phyloP scores from a whole-genome alignment of 164 flowering plant species.

The Cinnamomum chago region DNA sequence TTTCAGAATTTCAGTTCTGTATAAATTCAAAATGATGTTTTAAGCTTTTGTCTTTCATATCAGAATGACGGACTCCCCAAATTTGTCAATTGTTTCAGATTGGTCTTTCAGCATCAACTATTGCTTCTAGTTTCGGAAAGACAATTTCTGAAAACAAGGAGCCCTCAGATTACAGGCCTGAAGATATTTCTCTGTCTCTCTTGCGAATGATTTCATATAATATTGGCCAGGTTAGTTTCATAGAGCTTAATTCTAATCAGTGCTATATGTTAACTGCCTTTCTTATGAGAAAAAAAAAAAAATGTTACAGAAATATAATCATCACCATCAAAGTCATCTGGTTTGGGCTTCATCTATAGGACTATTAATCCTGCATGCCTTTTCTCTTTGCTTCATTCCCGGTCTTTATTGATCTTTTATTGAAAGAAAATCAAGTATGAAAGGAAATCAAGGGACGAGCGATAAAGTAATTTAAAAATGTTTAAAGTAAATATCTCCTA shows the following conservation, averaged over 20 bases:
- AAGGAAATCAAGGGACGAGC: neutral
- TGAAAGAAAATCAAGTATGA: no score
- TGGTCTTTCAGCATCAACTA: slow-evolving; percentile 94
- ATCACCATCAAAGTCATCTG: no score
- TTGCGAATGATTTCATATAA: slow-evolving; percentile 96
- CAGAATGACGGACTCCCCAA: neutral
- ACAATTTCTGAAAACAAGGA: slow-evolving; percentile 84
- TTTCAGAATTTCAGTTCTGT: no score
- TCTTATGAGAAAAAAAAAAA: neutral
- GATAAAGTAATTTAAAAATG: no score
- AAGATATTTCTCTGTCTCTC: slow-evolving; percentile 93
- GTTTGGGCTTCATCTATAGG: no score
- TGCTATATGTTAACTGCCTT: neutral
- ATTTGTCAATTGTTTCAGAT: slow-evolving; percentile 42
- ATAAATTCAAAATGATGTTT: neutral
- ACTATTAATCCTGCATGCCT: no score
- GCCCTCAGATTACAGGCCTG: slow-evolving; percentile 90
- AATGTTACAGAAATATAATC: no score
- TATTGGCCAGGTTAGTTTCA: slow-evolving; percentile 81
- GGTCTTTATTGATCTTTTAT: no score
- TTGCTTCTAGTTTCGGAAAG: slow-evolving; percentile 99
- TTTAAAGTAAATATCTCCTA: no score
- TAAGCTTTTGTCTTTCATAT: neutral
- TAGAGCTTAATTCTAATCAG: neutral
- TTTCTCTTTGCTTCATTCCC: no score